Evolutionary conservation across 106 monocot species (phyloP), one percentile per base, ranked within the genome.

Genomic region (Cymbidium sinense): DNA sequence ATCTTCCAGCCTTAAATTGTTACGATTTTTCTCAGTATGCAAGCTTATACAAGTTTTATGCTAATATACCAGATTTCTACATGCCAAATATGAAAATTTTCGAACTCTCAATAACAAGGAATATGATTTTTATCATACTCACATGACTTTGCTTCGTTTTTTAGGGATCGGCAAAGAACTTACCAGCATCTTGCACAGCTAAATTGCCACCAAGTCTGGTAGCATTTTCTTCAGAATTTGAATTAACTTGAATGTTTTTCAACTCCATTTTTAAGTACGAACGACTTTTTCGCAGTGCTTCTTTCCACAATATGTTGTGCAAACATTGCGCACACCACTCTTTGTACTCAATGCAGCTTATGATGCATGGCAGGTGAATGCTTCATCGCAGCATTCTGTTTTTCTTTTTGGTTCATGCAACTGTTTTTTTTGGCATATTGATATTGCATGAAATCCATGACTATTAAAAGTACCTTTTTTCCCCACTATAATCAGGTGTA

Each of bases 361-460:
- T 82, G 95, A 95, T 86, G 82, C 91, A 77, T 95, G 92, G 88
- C 95, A 95, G 95, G 92, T 95, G 43, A 77, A 18, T 43, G 70
- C 19, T 52, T 43, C 7, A 41, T 70, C n/a, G 41, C 43, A 47
- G 12, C 21, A 3, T 41, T 28, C 13, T 34, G 20, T 33, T 10
- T 20, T 39, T n/a, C 6, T 20, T 69, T 29, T 33, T 31, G 18
- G 69, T 13, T 35, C 37, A 36, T 39, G n/a, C 36, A 36, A n/a
- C 34, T 64, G n/a, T n/a, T n/a, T n/a, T 64, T 25, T 64, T 64
- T 64, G 7, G 11, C 19, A 51, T 39, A 12, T 51, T 8, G 19
- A 51, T 51, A n/a, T n/a, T n/a, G n/a, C n/a, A n/a, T n/a, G n/a
- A n/a, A n/a, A n/a, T n/a, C n/a, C 11, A 43, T 43, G 43, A 43